Evolutionary conservation across 1,284 basidiomycete genomes (phyloP).

Genomic region (Phlebopus sp.): DNA sequence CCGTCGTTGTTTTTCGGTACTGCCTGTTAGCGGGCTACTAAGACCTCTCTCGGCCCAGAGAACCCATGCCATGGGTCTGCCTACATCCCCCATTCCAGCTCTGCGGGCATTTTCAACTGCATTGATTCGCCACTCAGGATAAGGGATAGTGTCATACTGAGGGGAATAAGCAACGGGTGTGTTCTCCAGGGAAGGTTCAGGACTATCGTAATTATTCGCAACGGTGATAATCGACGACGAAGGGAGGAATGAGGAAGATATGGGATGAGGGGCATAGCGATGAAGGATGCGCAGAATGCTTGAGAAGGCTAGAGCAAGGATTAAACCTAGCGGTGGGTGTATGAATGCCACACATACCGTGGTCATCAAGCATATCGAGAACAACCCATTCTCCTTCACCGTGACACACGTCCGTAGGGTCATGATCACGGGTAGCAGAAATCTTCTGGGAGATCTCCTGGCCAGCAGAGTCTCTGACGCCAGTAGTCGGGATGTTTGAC

Average conservation of each 20-base stretch:
- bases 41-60: constrained; percentile 35
- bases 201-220: constrained; percentile 5
- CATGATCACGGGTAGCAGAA: not conserved
- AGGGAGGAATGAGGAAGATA: constrained; percentile 48
- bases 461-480: constrained; percentile 6
- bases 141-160: constrained; percentile 43
- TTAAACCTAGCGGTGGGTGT: not conserved
- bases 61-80: constrained; percentile 48
- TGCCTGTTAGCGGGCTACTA: constrained; percentile 18
- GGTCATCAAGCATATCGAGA: constrained; percentile 54
- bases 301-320: constrained; percentile 41
- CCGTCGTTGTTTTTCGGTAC: constrained; percentile 22
- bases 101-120: constrained; percentile 48
- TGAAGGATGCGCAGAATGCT: constrained; percentile 62
- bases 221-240: constrained; percentile 27
- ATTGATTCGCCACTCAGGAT: constrained; percentile 60
- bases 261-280: constrained; percentile 42
- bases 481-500: not conserved
- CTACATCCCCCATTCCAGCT: constrained; percentile 54
- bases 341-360: constrained; percentile 37
- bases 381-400: constrained; percentile 50
- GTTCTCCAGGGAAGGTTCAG: constrained; percentile 10
- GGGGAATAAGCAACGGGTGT: constrained; percentile 7
- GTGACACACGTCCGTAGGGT: constrained; percentile 5
- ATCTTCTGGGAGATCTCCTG: constrained; percentile 1